Base-by-base conservation (phyloP, 352 stramenopile species). In the Albugo candida region DNA sequence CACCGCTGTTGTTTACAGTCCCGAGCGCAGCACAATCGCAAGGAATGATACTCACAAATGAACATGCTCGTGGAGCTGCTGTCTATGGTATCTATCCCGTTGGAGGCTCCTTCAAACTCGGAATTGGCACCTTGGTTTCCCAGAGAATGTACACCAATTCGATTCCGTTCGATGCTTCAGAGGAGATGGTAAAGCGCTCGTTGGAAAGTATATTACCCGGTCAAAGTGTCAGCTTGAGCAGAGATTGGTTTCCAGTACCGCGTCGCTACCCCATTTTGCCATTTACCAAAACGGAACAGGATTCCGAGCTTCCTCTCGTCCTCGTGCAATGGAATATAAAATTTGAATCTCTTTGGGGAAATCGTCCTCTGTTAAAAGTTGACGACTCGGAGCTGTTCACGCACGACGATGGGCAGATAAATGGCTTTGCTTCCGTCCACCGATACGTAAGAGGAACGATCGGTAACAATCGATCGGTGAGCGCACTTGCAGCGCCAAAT, bases 41-140 rank as follows among this genome's bases (percentile, higher is more conserved):
- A 8, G 47, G 46, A 24, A 59, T 89, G 16, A 49, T 52, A 10
- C 13, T 84, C n/a, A 43, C 46, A 0, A 48, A 48, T 24, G 70
- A 83, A 12, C 52, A 74, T 21, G 63, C 81, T 45, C 53, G 51
- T 0, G 75, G 65, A 17, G 76, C 77, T 19, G 60, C 51, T 2
- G 59, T 94, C 18, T 67, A 63, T 35, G 82, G 81, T 1, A 65
- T 95, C 17, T 84, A 88, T 21, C 82, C 83, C 1, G 60, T 89
- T 0, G 95, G 80, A 78, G 86, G 86, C 0, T 75, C 62, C 10
- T 96, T 95, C 54, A 64, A 50, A 0, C 53, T 97, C 0, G 48
- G 24, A 31, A 31, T 8, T 31, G 24, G 24, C 24, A 31, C 24
- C 24, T 31, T 8, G 24, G 8, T 8, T 8, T 31, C 24, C 8